Percentiles rank a stretch among this genome's conserved stretches.
Conservation (phyloP, 148 eudicot genomes). For the Amaranthus palmeri region DNA sequence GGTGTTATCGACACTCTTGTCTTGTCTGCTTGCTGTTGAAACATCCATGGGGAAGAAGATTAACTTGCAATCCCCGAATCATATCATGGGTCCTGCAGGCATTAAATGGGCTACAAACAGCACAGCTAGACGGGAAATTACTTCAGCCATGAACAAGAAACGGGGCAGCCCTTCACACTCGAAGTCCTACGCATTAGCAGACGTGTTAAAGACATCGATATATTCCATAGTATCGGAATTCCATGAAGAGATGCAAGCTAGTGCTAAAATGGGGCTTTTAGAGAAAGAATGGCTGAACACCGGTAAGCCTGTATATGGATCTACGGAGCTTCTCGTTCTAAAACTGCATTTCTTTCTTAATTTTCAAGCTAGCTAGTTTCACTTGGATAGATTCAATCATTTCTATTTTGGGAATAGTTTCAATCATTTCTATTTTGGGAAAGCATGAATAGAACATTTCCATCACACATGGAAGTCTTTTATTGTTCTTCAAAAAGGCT, state of each 20-base stretch:
- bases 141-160: constrained; percentile 41
- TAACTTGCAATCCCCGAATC: constrained; percentile 50
- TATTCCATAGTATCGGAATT: constrained; percentile 72
- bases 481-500: background rate
- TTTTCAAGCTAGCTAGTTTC: constrained; percentile 48
- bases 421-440: constrained; percentile 4
- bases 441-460: background rate
- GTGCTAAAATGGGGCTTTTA: constrained; percentile 60
- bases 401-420: constrained; percentile 7
- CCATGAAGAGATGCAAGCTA: constrained; percentile 63
- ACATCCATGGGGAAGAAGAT: constrained; percentile 88
- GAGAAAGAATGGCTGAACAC: constrained; percentile 71
- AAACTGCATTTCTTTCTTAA: constrained; percentile 68
- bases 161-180: constrained; percentile 63
- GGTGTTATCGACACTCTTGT: constrained; percentile 63
- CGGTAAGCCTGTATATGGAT: constrained; percentile 57
- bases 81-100: constrained; percentile 52
- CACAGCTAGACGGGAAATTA: constrained; percentile 61
- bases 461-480: background rate
- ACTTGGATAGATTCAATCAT: background rate
- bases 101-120: constrained; percentile 82
- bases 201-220: constrained; percentile 68
- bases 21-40: constrained; percentile 82
- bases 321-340: constrained; percentile 57
- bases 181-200: constrained; percentile 76